Evolutionary conservation across 345 rosid species (phyloP), one percentile per base, ranked within the genome.

Genomic region (Jatropha curcas): DNA sequence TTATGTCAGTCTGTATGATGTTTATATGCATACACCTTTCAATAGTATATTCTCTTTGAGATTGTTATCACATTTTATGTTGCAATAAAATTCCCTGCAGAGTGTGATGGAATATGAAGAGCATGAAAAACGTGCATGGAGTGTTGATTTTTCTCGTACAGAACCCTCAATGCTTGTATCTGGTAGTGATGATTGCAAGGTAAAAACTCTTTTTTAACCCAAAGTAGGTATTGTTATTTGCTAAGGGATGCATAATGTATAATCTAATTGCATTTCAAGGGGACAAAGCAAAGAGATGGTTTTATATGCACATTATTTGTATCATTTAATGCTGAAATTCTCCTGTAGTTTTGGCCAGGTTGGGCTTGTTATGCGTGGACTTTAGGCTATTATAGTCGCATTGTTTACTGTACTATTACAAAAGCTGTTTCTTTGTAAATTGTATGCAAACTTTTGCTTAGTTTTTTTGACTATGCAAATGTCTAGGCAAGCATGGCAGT

Each of bases 171-270:
- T 91, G 97, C 99, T 95, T 62, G 96, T 95, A 37, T 95, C 99
- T 84, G 99, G 99, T 46, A 91, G 99, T 48, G 99, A 95, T 75
- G 99, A 95, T 77, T 91, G 97, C 70, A 92, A 95, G 99, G 99
- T 92, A 84, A 31, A 24, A 33, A 19, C 51, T 65, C 45, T 46
- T 72, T 68, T 53, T 4, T 63, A 35, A 68, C 59, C 51, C 65
- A n/a, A 68, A 67, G 48, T 17, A 19, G 66, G 16, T 52, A 11
- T 70, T 68, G 28, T 68, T 70, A 51, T 69, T 33, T 57, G 24
- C 53, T 39, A 25, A 16, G 39, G 22, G 20, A n/a, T 60, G 56
- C 53, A n/a, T 60, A 30, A 14, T 52, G 48, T 76, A 45, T 24
- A 28, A 60, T 53, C 35, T 56, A 20, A 39, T 75, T 48, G 12